Conservation (phyloP, 164 flowering plant genomes). For the Nymphaea thermarum region DNA sequence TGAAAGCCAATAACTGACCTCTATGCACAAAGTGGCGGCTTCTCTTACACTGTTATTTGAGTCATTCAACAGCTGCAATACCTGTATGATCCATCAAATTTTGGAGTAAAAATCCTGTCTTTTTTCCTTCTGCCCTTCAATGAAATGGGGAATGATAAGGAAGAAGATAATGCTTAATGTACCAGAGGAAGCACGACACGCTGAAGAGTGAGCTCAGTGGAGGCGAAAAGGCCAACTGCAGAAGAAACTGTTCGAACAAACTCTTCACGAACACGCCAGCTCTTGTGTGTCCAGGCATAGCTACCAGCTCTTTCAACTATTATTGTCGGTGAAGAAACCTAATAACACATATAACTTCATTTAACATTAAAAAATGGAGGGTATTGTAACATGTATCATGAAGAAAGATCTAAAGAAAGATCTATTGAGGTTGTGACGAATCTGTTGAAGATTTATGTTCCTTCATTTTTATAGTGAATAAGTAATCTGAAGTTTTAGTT, state of each 20-base stretch:
- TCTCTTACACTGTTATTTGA: conserved; percentile 84
- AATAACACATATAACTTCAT: conserved; percentile 3
- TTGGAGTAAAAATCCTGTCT: no score
- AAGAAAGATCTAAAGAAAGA: no score
- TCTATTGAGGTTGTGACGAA: no score
- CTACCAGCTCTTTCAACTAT: conserved; percentile 97
- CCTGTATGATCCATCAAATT: conserved; percentile 23
- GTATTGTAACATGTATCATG: no score
- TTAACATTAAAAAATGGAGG: no score
- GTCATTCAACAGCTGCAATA: conserved; percentile 87
- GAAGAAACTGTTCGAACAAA: conserved; percentile 90
- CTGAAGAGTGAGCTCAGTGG: conserved; percentile 95
- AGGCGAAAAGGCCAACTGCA: conserved; percentile 73
- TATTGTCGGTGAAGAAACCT: conserved; percentile 94
- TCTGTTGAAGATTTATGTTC: no score
- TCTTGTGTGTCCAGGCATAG: conserved; percentile 85
- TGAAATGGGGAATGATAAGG: no score
- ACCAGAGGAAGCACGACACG: conserved; percentile 90
- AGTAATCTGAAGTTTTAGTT: no score
- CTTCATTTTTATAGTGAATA: no score
- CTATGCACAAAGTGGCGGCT: conserved; percentile 85
- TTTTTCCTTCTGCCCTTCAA: no score
- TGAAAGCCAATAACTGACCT: conserved; percentile 38
- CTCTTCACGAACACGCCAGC: conserved; percentile 97
- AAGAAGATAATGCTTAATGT: conserved; percentile 1